Evolutionary conservation across 768 basidiomycete species (phyloP), one percentile per base, ranked within the genome.

Genomic region (Calocera cornea): DNA sequence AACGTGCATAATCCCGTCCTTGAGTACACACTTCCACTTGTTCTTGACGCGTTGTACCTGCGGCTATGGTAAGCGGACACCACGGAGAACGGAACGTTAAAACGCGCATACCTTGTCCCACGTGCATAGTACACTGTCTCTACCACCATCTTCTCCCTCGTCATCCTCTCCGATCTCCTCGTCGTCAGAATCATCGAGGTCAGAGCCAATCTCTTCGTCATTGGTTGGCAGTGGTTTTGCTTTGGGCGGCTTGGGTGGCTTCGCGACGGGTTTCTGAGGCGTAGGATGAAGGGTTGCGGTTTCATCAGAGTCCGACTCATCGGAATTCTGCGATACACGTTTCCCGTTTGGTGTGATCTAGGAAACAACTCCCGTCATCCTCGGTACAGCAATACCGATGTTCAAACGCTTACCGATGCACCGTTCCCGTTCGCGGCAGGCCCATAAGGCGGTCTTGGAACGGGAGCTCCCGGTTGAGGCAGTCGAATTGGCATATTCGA

Each of bases 21-120:
- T 97, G 65, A 99, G 83, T 27, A 92, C 87, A 69, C 94, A 95
- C 81, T 98, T 99, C 97, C 97, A 99, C 80, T 98, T 99, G 80
- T 97, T 98, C 80, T 98, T 99, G 29, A 98, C 95, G n/a, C 97
- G 84, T 49, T 95, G 93, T 38, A 98, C 95, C 95, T 98, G 71
- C 14, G 8, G 17, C 14, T 8, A 3, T 14, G 24, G 33, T 65
- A 65, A 40, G 27, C 41, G 14, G 41, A 54, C 8, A 31, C 16
- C 19, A 31, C 16, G 24, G 29, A 49, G 34, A 65, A 49, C 36
- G 60, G 38, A 33, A 69, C n/a, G 67, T 33, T 12, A 65, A 29
- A 29, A 34, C 22, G 27, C 31, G 69, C 81, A 41, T 67, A 92
- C 95, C 86, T 98, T 98, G 76, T 99, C 97, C 75, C 97, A 98